phyloP scores from a whole-genome alignment of 805 yeast genomes.

The Starmerella powellii region DNA sequence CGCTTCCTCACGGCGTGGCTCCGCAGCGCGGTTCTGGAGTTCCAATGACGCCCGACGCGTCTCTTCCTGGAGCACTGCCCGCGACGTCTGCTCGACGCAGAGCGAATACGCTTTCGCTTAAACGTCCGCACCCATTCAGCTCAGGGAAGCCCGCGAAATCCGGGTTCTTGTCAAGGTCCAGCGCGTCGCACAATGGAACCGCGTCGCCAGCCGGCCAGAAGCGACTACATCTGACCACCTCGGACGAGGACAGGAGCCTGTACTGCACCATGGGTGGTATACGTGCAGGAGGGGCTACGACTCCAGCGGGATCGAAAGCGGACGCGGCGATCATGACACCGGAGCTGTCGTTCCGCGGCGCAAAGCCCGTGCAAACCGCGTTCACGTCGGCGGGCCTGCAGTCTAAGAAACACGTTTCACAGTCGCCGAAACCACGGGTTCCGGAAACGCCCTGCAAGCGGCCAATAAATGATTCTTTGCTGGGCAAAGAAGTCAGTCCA shows the following conservation, averaged over 20 bases:
- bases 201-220: constrained; percentile 12
- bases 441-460: constrained; percentile 56
- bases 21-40: too few species aligned
- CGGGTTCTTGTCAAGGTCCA: constrained; percentile 10
- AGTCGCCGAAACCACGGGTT: constrained; percentile 22
- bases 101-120: constrained; percentile 12
- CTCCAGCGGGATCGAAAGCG: neutral
- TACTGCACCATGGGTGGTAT: neutral
- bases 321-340: constrained; percentile 31
- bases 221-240: constrained; percentile 9
- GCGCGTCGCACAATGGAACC: constrained; percentile 4
- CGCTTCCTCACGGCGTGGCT: too few species aligned
- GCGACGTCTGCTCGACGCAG: constrained; percentile 1
- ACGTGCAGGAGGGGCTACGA: neutral
- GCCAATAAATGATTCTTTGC: neutral
- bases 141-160: constrained; percentile 13
- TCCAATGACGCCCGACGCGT: constrained; percentile 1
- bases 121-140: constrained; percentile 24
- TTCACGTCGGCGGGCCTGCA: constrained; percentile 63
- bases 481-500: neutral
- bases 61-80: neutral
- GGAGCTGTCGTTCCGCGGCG: constrained; percentile 46
- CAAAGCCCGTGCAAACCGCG: constrained; percentile 76
- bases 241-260: neutral
- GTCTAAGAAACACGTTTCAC: constrained; percentile 43